Evolutionary conservation across 2,329 filamentous ascomycete genomes (phyloP).

Genomic region (Trichophyton verrucosum): DNA sequence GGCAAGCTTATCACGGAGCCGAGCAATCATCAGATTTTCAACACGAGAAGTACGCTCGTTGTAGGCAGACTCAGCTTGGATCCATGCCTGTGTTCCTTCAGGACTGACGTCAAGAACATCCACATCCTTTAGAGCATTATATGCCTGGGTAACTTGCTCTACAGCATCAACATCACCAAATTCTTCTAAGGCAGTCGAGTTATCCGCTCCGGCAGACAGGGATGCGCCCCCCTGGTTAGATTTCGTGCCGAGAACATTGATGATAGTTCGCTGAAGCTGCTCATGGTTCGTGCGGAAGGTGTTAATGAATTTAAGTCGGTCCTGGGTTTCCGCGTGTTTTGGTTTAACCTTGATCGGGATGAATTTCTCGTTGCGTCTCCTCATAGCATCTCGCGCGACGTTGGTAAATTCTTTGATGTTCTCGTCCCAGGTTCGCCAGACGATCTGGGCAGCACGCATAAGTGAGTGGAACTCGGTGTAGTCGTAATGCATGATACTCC

Average conservation of each 20-base stretch:
- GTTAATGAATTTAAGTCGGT: conserved; percentile 81
- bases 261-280: conserved; percentile 88
- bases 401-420: conserved; percentile 97
- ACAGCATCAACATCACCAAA: conserved; percentile 96
- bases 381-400: conserved; percentile 85
- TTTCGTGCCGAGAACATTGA: conserved; percentile 83
- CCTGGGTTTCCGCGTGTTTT: conserved; percentile 77
- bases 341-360: conserved; percentile 94
- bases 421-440: conserved; percentile 91
- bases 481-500: conserved; percentile 79
- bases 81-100: conserved; percentile 84
- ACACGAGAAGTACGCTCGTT: conserved; percentile 95
- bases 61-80: conserved; percentile 87
- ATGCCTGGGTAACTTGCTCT: conserved; percentile 89
- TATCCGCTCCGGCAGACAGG: conserved; percentile 38
- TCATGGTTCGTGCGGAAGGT: conserved; percentile 97
- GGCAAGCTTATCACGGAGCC: conserved; percentile 79
- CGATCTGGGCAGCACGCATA: conserved; percentile 69
- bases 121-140: conserved; percentile 85
- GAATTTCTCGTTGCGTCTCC: conserved; percentile 91
- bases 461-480: conserved; percentile 79
- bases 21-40: conserved; percentile 96
- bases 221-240: conserved; percentile 43
- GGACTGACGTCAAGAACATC: conserved; percentile 85
- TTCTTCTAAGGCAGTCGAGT: conserved; percentile 69